These are phyloP conservation scores for Fusarium begoniae DNA, from an alignment of 2,329 filamentous ascomycete species.

Conservation along the genomic window DNA sequence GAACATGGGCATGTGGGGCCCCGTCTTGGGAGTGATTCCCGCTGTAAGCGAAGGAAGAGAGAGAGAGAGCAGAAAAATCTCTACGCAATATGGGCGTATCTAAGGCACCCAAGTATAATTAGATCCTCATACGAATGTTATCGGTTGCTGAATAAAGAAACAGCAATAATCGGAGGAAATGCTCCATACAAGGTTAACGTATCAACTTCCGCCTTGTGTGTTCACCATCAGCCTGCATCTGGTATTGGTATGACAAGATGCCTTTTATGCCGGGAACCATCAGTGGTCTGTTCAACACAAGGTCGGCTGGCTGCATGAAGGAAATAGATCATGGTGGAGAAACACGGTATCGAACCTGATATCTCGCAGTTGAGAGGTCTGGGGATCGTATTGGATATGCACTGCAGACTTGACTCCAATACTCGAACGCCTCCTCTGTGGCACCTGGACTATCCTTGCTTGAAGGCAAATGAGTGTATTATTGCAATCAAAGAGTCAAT, in stretches of 20 bases:
- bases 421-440: constrained; percentile 8
- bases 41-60: constrained; percentile 13
- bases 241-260: constrained; percentile 12
- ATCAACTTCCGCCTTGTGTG: background rate
- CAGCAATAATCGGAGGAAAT: background rate
- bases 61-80: background rate
- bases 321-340: background rate
- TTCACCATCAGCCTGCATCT: background rate
- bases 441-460: background rate
- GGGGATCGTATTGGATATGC: background rate
- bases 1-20: constrained; percentile 24
- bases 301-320: constrained; percentile 22
- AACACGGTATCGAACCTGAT: background rate
- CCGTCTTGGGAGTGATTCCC: constrained; percentile 6
- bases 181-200: background rate
- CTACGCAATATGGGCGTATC: background rate
- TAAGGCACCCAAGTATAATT: background rate
- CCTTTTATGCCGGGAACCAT: background rate
- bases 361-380: background rate
- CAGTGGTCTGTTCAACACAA: background rate
- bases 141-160: background rate
- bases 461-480: background rate
- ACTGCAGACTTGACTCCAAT: background rate
- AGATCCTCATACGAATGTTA: background rate
- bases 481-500: background rate